Percentiles rank a stretch among this genome's conserved stretches.
Evolutionary conservation across 768 basidiomycete genomes (phyloP).

Genomic region (Amanita subjunquillea): DNA sequence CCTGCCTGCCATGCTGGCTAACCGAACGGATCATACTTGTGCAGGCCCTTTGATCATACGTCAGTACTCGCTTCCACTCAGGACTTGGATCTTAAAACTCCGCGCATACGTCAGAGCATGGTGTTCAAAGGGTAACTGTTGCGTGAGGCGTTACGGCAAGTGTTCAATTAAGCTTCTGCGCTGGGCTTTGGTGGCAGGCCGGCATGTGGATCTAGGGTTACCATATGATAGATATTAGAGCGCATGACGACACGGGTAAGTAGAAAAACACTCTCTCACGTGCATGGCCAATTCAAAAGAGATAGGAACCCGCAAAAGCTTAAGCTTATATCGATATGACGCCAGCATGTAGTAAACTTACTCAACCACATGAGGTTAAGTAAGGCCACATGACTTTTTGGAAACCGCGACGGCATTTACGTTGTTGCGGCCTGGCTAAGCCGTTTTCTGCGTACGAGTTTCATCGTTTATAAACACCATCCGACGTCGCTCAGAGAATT

Average conservation of each 20-base stretch:
- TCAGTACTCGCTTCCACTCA: neutral
- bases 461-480: too few relatives aligned
- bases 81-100: neutral
- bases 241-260: neutral
- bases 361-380: too few relatives aligned
- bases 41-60: neutral
- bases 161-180: neutral
- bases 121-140: neutral
- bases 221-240: neutral
- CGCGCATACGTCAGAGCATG: neutral
- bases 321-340: neutral
- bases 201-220: neutral
- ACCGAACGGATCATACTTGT: neutral
- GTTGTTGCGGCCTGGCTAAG: too few relatives aligned
- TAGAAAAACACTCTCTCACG: neutral
- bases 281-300: too few relatives aligned
- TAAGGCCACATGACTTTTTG: neutral
- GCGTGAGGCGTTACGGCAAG: neutral
- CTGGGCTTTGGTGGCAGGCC: neutral
- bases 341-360: too few relatives aligned
- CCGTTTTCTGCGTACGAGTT: too few relatives aligned
- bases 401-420: too few relatives aligned
- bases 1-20: neutral
- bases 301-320: neutral
- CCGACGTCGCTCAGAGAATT: too few relatives aligned